Evolutionary conservation across 225 moss, liverwort and hornwort species (phyloP).

Genomic region (Ulota crispa): DNA sequence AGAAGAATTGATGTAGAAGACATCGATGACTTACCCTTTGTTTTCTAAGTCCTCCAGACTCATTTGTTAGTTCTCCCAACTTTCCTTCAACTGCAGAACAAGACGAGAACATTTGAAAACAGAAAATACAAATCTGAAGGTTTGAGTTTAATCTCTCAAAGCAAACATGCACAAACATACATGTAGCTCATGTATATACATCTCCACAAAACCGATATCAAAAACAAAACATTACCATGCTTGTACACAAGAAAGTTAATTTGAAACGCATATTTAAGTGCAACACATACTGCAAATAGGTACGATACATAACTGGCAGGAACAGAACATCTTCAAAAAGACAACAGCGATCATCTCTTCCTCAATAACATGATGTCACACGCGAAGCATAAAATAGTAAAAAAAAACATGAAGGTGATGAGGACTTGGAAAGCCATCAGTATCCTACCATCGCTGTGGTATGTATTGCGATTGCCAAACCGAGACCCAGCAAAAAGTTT

Average conservation of each 20-base stretch:
- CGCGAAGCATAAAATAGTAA: not conserved
- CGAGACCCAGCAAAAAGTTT: conserved; percentile 37
- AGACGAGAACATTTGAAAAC: not conserved
- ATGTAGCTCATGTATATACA: not conserved
- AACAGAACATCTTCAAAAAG: not conserved
- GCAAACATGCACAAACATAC: not conserved
- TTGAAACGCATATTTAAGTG: not conserved
- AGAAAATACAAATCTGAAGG: not conserved
- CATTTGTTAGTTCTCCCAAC: conserved; percentile 64
- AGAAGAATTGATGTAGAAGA: not conserved
- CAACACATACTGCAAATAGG: not conserved
- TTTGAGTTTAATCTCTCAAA: not conserved
- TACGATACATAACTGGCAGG: not conserved
- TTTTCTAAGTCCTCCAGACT: conserved; percentile 64
- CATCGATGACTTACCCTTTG: conserved; percentile 49
- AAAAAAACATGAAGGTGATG: not conserved
- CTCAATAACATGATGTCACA: not conserved
- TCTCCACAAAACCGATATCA: conserved; percentile 14
- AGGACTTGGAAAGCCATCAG: not conserved
- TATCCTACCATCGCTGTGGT: conserved; percentile 43
- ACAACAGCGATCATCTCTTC: not conserved
- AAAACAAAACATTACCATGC: not conserved
- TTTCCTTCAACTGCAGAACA: conserved; percentile 76
- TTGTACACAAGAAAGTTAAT: not conserved
- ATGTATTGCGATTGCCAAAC: conserved; percentile 33